Base-by-base conservation (phyloP, 1,284 basidiomycete species). In the Bjerkandera adusta region DNA sequence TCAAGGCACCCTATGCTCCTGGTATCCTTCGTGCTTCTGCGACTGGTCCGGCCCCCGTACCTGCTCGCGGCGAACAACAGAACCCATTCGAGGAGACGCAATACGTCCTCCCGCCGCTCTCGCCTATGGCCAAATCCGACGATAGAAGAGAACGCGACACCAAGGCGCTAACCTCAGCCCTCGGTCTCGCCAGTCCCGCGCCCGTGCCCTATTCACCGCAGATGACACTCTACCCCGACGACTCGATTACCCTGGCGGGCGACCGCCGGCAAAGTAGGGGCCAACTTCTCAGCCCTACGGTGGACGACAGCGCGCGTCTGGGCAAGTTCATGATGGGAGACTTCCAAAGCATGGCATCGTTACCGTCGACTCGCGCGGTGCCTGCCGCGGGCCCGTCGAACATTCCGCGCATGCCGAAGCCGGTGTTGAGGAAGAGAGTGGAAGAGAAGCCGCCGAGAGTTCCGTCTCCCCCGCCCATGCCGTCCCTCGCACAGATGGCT, bases 401-500 rank as follows among this genome's bases (percentile, higher is more conserved):
- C 35, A 45, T 36, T 36, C 29, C 18, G 42, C 47, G 52, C 52
- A 50, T 47, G 46, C 13, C 21, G 32, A 54, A 43, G 48, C 12
- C 40, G 40, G 53, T 52, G 16, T 45, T 49, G 16, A 55, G 57
- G 45, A 66, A 60, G 54, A 61, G 69, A 48, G 67, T 65, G 45
- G 72, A 73, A 46, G 83, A 85, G 57, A 77, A 71, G 57, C 83
- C 85, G n/a, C 86, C 86, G 12, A 75, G 83, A 1, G 85, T 89
- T 20, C 86, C 86, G 3, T 84, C 85, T 3, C 86, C 87, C 2
- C 84, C 84, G 12, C 72, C 77, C n/a, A 60, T 89, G 43, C 86
- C 84, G 6, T 85, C 85, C 25, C 61, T 89, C 41, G 71, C 83
- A 5, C 86, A 89, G 64, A 88, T 89, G 85, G 86, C 76, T 42